Conservation (phyloP, 2,329 filamentous ascomycete genomes). For the Penicillium sumatraense region DNA sequence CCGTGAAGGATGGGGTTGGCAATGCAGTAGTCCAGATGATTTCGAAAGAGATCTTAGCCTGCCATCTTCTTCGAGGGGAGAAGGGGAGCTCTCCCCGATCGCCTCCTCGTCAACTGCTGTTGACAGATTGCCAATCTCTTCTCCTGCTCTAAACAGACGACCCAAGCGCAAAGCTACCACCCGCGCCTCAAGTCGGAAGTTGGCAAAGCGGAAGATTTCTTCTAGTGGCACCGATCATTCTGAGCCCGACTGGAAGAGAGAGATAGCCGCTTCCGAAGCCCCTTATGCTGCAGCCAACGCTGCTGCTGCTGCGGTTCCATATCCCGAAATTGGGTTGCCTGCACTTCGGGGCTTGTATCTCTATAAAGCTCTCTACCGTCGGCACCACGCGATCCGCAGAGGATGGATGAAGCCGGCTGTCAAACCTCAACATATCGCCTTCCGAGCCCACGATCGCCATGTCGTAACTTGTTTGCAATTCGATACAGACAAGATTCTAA, state of each 20-base stretch:
- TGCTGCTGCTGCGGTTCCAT: slow-evolving; percentile 79
- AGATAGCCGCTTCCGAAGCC: slow-evolving; percentile 68
- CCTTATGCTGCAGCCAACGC: slow-evolving; percentile 83
- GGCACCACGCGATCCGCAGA: slow-evolving; percentile 86
- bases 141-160: slow-evolving; percentile 33
- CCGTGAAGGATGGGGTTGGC: slow-evolving; percentile 95
- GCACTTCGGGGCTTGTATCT: slow-evolving; percentile 84
- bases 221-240: slow-evolving; percentile 48
- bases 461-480: slow-evolving; percentile 98
- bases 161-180: slow-evolving; percentile 56
- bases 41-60: slow-evolving; percentile 80
- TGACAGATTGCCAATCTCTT: slow-evolving; percentile 26
- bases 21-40: slow-evolving; percentile 74
- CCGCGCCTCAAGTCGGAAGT: slow-evolving; percentile 55
- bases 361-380: slow-evolving; percentile 94
- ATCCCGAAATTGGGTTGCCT: slow-evolving; percentile 77
- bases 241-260: slow-evolving; percentile 52
- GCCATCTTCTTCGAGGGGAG: slow-evolving; percentile 44
- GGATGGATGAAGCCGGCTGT: slow-evolving; percentile 87
- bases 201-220: slow-evolving; percentile 60
- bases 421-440: slow-evolving; percentile 89
- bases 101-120: slow-evolving; percentile 29
- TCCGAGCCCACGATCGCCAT: slow-evolving; percentile 93
- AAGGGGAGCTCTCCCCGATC: slow-evolving; percentile 39
- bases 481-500: slow-evolving; percentile 96